These are phyloP conservation scores for Fusarium lyarnte DNA, from an alignment of 2,329 filamentous ascomycete species.

Conservation along the genomic window DNA sequence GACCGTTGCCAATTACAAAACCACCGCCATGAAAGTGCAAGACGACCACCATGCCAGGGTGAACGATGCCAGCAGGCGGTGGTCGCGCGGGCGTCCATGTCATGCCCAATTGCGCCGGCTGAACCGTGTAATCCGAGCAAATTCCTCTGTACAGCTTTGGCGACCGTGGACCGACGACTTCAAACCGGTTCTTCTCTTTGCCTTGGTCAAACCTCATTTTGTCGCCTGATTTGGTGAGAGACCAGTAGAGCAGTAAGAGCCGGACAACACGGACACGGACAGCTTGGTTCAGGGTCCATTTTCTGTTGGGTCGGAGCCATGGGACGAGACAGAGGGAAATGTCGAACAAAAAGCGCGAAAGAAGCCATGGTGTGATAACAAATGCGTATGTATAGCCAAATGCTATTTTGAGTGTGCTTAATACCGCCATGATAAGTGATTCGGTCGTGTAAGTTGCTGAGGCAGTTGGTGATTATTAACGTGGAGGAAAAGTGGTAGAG, in stretches of 20 bases:
- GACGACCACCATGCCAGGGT: slow-evolving; percentile 6
- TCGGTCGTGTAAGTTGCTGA: not conserved
- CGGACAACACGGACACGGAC: slow-evolving; percentile 29
- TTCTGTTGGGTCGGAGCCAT: not conserved
- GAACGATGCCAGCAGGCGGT: slow-evolving; percentile 16
- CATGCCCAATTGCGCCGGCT: slow-evolving; percentile 25
- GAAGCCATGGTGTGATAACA: slow-evolving; percentile 20
- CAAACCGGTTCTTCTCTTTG: slow-evolving; percentile 32
- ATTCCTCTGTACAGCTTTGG: slow-evolving; percentile 28
- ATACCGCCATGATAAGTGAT: not conserved
- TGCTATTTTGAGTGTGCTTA: not conserved
- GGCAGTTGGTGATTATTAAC: not conserved
- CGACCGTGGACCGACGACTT: slow-evolving; percentile 21
- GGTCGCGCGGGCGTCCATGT: slow-evolving; percentile 35
- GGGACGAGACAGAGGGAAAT: slow-evolving; percentile 23
- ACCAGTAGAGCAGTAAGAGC: slow-evolving; percentile 36
- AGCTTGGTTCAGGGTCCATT: slow-evolving; percentile 32
- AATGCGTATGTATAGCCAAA: slow-evolving; percentile 3
- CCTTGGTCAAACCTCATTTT: slow-evolving; percentile 3
- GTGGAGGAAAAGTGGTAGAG: not conserved
- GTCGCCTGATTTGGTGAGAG: slow-evolving; percentile 22
- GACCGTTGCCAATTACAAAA: slow-evolving; percentile 34
- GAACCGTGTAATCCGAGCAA: slow-evolving; percentile 3
- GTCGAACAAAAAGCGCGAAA: slow-evolving; percentile 25
- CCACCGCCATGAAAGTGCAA: slow-evolving; percentile 36